Evolutionary conservation across 2,329 filamentous ascomycete genomes (phyloP), one percentile per base, ranked within the genome.

Genomic region (Diaporthe humulicola): DNA sequence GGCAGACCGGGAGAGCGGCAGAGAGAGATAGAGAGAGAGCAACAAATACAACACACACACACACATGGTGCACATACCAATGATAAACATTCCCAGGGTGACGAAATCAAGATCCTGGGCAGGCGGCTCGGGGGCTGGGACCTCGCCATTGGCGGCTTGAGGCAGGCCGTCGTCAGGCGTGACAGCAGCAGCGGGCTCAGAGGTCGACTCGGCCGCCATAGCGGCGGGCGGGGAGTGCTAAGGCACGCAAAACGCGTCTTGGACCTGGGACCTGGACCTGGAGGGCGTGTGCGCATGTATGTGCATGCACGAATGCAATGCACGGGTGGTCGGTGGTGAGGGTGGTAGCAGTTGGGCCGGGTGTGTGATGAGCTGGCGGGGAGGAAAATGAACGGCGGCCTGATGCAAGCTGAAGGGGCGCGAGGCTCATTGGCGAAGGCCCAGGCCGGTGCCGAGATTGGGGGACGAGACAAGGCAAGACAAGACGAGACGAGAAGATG

Each of bases 61-160:
- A 42, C 30, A 60, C 25, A 54, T 19, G 30, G n/a, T 28, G 15
- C 12, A 61, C 73, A 52, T 84, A 93, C 91, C 92, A 76, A 94
- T 91, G 69, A 94, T 94, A 79, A 94, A 92, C 92, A 94, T 94
- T 79, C 92, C 93, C 79, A 94, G 80, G 0, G 92, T 93, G 75
- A 92, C 90, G 82, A 94, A 93, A 77, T 94, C 92, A 70, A 93
- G 87, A 64, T 84, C 83, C 75, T 86, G 85, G 25, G 79, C 76
- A 50, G 60, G 28, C 40, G 60, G 19, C 9, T 30, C 58, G 58
- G 58, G 58, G 38, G 81, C 79, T 52, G 56, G 71, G 71, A 56
- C 76, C 74, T 40, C 73, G 48, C n/a, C 75, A 38, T 33, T 52
- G 36, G 54, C 70, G 7, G 58, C 36, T 17, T 45, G 69, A 54